These are phyloP conservation scores for Geranium rotundifolium DNA, from an alignment of 345 rosid species.

Conservation along the genomic window DNA sequence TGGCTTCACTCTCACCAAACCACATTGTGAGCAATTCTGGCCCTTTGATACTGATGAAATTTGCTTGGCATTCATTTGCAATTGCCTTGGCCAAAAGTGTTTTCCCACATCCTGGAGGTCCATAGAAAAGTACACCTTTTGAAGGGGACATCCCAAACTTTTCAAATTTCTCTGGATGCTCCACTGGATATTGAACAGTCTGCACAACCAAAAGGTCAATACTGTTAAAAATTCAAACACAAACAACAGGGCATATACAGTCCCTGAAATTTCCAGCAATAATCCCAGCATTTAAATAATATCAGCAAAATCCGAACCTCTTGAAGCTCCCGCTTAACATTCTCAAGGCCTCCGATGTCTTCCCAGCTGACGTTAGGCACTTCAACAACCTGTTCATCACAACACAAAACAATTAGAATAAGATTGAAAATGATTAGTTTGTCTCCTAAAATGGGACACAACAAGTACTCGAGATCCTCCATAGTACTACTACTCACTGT, in stretches of 20 bases:
- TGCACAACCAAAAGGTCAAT: slow-evolving; percentile 4
- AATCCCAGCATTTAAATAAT: too few species aligned
- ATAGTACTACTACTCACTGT: slow-evolving; percentile 36
- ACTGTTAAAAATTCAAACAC: neutral
- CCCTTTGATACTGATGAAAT: slow-evolving; percentile 64
- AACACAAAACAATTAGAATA: slow-evolving; percentile 8
- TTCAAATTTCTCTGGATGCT: slow-evolving; percentile 75
- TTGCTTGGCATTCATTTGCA: slow-evolving; percentile 65
- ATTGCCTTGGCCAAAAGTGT: slow-evolving; percentile 63
- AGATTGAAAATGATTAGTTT: neutral
- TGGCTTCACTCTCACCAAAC: slow-evolving; percentile 78
- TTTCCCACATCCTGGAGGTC: slow-evolving; percentile 68
- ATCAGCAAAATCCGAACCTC: slow-evolving; percentile 23
- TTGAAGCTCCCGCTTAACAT: slow-evolving; percentile 64
- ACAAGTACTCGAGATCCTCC: neutral
- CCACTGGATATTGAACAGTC: slow-evolving; percentile 81
- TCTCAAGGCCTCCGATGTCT: slow-evolving; percentile 67
- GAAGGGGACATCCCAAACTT: slow-evolving; percentile 77
- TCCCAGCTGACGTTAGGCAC: slow-evolving; percentile 67
- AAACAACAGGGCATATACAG: neutral
- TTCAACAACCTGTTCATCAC: slow-evolving; percentile 42
- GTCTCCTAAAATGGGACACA: neutral
- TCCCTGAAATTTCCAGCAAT: neutral
- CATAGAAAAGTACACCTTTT: slow-evolving; percentile 63
- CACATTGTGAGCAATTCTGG: slow-evolving; percentile 71